Evolutionary conservation across 2,329 filamentous ascomycete genomes (phyloP), one percentile per base, ranked within the genome.

Genomic region (Trichoderma guizhouense): DNA sequence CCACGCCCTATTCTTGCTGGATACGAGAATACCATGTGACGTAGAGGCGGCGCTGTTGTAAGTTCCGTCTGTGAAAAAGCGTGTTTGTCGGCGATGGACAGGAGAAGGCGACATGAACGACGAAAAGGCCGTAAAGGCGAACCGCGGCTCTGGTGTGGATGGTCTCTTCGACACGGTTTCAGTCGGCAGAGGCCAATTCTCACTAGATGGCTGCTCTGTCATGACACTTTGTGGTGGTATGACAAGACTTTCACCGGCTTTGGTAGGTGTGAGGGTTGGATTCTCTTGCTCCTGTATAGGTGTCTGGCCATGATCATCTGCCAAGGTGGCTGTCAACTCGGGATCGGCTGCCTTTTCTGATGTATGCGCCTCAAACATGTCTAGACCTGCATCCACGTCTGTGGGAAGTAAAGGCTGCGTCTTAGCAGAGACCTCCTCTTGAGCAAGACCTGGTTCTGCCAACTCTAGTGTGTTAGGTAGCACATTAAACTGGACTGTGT

Each of bases 51-150:
- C 12, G 11, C 26, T 30, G 14, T 36, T 26, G 15, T 74, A 76
- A n/a, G 58, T 68, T 53, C 47, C 65, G 18, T 15, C 9, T 15
- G 60, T 28, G 5, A 32, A 58, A 32, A 26, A 36, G 34, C 69
- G 74, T 7, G 51, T 69, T 73, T 71, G 58, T 30, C 73, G 74
- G 32, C 73, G 74, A n/a, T 75, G 79, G 53, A 83, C 80, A 1
- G 86, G 84, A 0, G 86, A 86, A 1, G 85, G 83, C 0, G 85
- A 85, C 75, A 86, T 83, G 76, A 88, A 88, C 1, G 84, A 83
- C 1, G 85, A 82, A 75, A 89, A 88, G 0, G 86, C 83, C 73
- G 85, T 87, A 74, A 87, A 81, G 0, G 84, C 84, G 34, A 87
- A 80, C 5, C 83, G 83, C 15, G 84, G 82, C 64, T 87, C 84